phyloP scores from a whole-genome alignment of 225 moss, liverwort and hornwort species.

The Takakia lepidozioides region DNA sequence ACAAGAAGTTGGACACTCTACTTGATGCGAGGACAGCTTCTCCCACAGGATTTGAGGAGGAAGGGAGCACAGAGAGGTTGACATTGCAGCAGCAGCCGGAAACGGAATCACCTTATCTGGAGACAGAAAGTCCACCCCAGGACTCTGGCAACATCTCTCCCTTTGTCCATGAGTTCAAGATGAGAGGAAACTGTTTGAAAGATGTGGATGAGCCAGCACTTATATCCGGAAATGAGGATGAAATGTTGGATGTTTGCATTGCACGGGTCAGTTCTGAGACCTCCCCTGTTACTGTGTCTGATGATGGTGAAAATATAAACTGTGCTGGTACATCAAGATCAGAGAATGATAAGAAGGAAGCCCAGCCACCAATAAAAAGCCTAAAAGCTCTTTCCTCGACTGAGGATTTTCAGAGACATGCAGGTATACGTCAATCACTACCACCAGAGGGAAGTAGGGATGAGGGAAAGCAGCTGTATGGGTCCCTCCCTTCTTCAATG shows the following conservation, averaged over 20 bases:
- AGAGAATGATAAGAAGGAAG: constrained; percentile 11
- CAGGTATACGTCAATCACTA: too few relatives aligned
- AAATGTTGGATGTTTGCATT: neutral
- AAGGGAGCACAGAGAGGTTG: neutral
- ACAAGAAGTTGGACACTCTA: neutral
- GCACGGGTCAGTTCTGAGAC: too few relatives aligned
- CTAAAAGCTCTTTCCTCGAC: constrained; percentile 11
- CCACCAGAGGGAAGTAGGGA: constrained; percentile 4
- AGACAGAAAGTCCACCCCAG: too few relatives aligned
- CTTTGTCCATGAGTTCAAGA: too few relatives aligned
- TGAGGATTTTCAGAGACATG: too few relatives aligned
- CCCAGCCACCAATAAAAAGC: constrained; percentile 11
- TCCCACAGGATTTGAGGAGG: neutral
- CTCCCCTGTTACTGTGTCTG: constrained; percentile 2
- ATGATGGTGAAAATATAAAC: neutral
- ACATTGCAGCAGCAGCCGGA: neutral
- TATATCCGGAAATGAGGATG: neutral
- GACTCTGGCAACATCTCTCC: too few relatives aligned
- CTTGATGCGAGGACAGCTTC: constrained; percentile 1
- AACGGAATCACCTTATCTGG: neutral
- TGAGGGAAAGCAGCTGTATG: neutral
- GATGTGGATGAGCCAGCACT: too few relatives aligned
- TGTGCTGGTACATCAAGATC: too few relatives aligned
- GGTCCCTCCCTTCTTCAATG: too few relatives aligned
- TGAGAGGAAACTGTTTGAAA: too few relatives aligned